Base-by-base conservation (phyloP, 169 alveolate species). In the Cyclospora cayetanensis region DNA sequence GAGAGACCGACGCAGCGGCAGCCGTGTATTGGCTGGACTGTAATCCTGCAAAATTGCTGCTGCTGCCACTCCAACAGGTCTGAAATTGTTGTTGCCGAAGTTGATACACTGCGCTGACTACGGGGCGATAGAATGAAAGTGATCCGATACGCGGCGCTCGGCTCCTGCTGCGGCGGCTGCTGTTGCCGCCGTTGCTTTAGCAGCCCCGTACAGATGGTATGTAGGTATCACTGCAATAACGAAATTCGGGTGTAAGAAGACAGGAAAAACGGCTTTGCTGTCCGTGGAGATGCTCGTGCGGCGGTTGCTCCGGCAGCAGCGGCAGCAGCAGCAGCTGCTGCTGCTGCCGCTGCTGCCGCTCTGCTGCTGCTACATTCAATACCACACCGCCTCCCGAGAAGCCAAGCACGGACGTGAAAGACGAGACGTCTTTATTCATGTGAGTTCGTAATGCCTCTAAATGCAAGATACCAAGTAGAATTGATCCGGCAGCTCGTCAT, bases 161-260 rank as follows among this genome's bases (percentile, higher is more conserved):
- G 83, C 60, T 70, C 83, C 55, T 76, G 86, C 79, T 66, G 72
- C 83, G 34, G 83, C 77, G 22, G 77, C 83, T 72, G 83, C 83
- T 72, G 83, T 53, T 72, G 83, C 83, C 39, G 83, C 60, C 39
- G 83, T 53, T 31, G 83, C 83, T 72, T 63, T 66, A 7, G 86
- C 66, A 41, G 34, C 31, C 41, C 29, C 65, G 39, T 41, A 42
- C 27, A 18, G 46, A 22, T 41, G n/a, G 15, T 7, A 15, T 41
- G 66, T 42, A 76, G 68, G 66, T 43, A 43, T 42, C n/a, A 41
- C 37, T 50, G 55, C 42, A 76, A 76, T 42, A 76, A 41, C 25
- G 66, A 39, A 76, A 34, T 42, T 7, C 27, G 31, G 53, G 66
- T 76, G 68, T 76, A 27, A 76, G 68, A 41, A 76, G 68, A 76